Evolutionary conservation across 257 asterid genomes (phyloP).

Genomic region (Hygrophila difformis): DNA sequence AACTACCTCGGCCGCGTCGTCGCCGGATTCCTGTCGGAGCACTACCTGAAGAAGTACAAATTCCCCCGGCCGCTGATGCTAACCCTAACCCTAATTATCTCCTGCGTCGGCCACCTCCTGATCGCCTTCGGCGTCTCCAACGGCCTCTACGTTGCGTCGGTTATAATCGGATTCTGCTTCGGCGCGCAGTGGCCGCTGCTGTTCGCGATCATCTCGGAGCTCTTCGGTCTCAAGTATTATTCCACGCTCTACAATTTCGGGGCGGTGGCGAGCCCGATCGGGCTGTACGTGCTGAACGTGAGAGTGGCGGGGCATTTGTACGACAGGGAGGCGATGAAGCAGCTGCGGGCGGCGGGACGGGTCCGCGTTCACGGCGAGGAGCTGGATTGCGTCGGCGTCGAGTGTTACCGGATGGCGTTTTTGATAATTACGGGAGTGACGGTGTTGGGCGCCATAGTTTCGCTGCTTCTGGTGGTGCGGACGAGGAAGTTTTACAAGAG

Average conservation of each 20-base stretch:
- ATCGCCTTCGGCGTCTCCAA: slow-evolving; percentile 53
- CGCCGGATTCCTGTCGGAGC: slow-evolving; percentile 19
- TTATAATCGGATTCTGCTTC: slow-evolving; percentile 73
- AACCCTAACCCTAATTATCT: slow-evolving; percentile 31
- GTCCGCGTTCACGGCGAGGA: slow-evolving; percentile 29
- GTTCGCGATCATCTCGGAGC: slow-evolving; percentile 70
- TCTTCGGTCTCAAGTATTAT: slow-evolving; percentile 70
- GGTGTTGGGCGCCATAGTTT: slow-evolving; percentile 48
- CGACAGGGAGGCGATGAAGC: slow-evolving; percentile 60
- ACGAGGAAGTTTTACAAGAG: slow-evolving; percentile 64
- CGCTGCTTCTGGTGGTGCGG: slow-evolving; percentile 47
- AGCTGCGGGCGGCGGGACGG: slow-evolving; percentile 32
- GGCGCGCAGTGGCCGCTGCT: slow-evolving; percentile 86
- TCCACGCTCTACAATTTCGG: slow-evolving; percentile 73
- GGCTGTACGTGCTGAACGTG: slow-evolving; percentile 53
- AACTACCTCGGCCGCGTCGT: slow-evolving; percentile 24
- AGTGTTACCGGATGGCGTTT: slow-evolving; percentile 54
- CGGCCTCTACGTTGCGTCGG: slow-evolving; percentile 65
- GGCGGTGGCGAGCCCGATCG: slow-evolving; percentile 73
- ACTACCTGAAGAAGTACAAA: slow-evolving; percentile 12
- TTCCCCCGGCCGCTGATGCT: slow-evolving; percentile 43
- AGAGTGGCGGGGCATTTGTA: slow-evolving; percentile 53
- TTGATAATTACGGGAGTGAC: slow-evolving; percentile 56
- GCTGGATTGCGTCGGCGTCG: slow-evolving; percentile 50
- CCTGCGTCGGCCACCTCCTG: slow-evolving; percentile 57